A percentile compares a stretch with the other conserved stretches of the same genome.
Conservation (phyloP, 805 yeast species). For the Wickerhamiella cacticola region DNA sequence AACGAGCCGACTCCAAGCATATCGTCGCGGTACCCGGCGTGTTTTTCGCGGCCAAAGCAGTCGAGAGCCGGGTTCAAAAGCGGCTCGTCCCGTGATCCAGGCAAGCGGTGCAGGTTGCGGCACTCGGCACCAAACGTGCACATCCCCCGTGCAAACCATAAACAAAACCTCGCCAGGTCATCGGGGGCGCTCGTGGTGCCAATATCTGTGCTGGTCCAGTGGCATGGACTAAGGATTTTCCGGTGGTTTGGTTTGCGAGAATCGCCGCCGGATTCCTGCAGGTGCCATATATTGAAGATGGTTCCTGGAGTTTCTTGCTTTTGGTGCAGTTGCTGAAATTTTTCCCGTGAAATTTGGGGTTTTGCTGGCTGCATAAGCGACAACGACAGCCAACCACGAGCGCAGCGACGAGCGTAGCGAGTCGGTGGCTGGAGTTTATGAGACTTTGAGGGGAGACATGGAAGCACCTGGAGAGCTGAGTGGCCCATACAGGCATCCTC, state of each 20-base stretch:
- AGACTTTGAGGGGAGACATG: too few relatives aligned
- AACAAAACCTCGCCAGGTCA: slow-evolving; percentile 39
- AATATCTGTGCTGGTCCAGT: slow-evolving; percentile 3
- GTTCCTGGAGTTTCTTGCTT: slow-evolving; percentile 8
- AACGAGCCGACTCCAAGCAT: slow-evolving; percentile 91
- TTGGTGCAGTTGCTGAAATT: slow-evolving; percentile 4
- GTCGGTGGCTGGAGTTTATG: too few relatives aligned
- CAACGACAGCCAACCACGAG: too few relatives aligned
- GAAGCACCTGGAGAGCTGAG: too few relatives aligned
- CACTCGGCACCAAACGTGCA: slow-evolving; percentile 73
- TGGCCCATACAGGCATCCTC: too few relatives aligned
- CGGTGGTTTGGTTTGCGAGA: background rate
- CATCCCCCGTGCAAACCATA: slow-evolving; percentile 81
- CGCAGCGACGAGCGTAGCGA: too few relatives aligned
- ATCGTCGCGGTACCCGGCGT: slow-evolving; percentile 72
- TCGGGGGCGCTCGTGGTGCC: slow-evolving; percentile 7
- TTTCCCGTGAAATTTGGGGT: slow-evolving; percentile 1
- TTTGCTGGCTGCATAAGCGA: slow-evolving; percentile 5
- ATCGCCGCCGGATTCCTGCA: slow-evolving; percentile 11
- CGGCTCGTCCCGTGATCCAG: slow-evolving; percentile 44
- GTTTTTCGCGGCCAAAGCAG: slow-evolving; percentile 87
- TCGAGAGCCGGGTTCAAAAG: slow-evolving; percentile 48
- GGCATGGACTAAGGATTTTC: background rate
- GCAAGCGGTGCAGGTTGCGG: slow-evolving; percentile 65
- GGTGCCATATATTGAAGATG: slow-evolving; percentile 10